These are phyloP conservation scores for Melanomma pulvis-pyrius DNA, from an alignment of 495 filamentous ascomycete genomes.

Conservation along the genomic window DNA sequence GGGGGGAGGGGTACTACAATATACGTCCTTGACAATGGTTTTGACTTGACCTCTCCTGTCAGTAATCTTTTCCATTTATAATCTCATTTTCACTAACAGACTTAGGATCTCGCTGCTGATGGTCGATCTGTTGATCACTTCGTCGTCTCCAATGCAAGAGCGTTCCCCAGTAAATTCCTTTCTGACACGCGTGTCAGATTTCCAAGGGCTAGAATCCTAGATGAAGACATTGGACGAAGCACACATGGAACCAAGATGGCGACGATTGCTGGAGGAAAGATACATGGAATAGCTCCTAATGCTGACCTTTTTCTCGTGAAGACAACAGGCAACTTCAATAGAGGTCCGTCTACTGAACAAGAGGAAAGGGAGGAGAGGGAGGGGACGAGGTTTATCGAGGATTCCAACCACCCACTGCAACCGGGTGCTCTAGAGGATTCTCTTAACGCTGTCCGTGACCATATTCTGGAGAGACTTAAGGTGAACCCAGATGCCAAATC, in stretches of 20 bases:
- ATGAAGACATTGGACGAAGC: too few relatives aligned
- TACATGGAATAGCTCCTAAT: slow-evolving; percentile 1
- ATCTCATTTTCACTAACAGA: too few relatives aligned
- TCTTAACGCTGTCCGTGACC: background rate
- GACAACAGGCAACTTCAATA: too few relatives aligned
- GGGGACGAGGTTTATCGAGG: too few relatives aligned
- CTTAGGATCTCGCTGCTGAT: too few relatives aligned
- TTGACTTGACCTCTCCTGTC: background rate
- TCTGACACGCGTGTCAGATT: too few relatives aligned
- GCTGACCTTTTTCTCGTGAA: slow-evolving; percentile 1
- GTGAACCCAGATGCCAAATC: slow-evolving; percentile 1
- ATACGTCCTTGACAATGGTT: slow-evolving; percentile 14
- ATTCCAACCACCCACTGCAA: too few relatives aligned
- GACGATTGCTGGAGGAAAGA: background rate
- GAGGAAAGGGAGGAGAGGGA: too few relatives aligned
- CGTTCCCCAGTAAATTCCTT: too few relatives aligned
- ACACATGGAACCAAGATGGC: slow-evolving; percentile 10
- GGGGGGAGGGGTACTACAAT: background rate
- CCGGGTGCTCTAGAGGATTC: background rate
- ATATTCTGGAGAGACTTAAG: background rate
- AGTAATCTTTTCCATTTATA: background rate
- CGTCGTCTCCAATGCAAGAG: too few relatives aligned
- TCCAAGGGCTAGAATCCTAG: too few relatives aligned
- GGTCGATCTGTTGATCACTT: too few relatives aligned
- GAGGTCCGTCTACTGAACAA: background rate